These are phyloP conservation scores for Starmera amethionina DNA, from an alignment of 805 yeast species.

Conservation along the genomic window DNA sequence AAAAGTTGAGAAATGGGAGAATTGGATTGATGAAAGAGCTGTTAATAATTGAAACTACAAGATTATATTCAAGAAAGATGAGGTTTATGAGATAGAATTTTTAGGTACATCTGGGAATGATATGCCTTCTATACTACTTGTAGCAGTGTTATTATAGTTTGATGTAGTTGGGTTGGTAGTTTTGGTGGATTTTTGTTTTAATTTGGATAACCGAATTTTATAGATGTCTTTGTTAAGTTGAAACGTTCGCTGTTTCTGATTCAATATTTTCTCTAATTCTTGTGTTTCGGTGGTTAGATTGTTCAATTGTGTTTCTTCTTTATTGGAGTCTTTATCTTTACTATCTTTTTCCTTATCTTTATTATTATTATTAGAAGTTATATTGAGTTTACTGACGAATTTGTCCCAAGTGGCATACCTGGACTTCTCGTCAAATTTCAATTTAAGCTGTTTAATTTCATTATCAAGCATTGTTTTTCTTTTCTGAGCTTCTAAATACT, in stretches of 20 bases:
- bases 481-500: conserved; percentile 10
- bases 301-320: conserved; percentile 12
- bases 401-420: conserved; percentile 17
- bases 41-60: conserved; percentile 32
- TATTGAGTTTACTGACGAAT: conserved; percentile 10
- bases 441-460: conserved; percentile 12
- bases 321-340: conserved; percentile 11
- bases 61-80: no score
- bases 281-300: conserved; percentile 4
- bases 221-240: conserved; percentile 30
- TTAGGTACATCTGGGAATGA: no score
- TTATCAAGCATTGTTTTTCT: conserved; percentile 12
- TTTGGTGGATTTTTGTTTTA: conserved; percentile 4
- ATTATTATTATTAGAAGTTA: conserved; percentile 1
- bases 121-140: no score
- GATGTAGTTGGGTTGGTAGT: no score
- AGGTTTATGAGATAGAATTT: no score
- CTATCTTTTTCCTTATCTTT: conserved; percentile 14
- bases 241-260: conserved; percentile 25
- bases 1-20: conserved; percentile 50
- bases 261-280: conserved; percentile 12
- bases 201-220: conserved; percentile 25
- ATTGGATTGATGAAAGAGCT: conserved; percentile 73
- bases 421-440: conserved; percentile 19
- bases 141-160: no score